Conservation (phyloP, 768 basidiomycete genomes). For the Leccinum subgranulosum region DNA sequence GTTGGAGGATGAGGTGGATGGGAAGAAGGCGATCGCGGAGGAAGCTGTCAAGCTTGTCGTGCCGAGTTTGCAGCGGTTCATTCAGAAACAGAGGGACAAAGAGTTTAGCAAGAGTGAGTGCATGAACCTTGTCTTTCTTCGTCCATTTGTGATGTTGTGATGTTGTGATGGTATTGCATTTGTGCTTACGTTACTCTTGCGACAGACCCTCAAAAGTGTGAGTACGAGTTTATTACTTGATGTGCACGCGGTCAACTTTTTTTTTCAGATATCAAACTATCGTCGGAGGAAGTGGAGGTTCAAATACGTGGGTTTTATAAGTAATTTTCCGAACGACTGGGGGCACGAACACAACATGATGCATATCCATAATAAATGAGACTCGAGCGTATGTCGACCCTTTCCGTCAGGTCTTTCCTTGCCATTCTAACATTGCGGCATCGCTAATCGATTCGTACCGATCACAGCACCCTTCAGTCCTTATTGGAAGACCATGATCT, state of each 20-base stretch:
- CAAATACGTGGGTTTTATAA: constrained; percentile 65
- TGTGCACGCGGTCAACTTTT: constrained; percentile 9
- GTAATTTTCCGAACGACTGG: constrained; percentile 1
- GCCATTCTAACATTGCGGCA: too few relatives aligned
- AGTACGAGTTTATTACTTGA: constrained; percentile 13
- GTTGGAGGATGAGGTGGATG: constrained; percentile 66
- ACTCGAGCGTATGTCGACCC: background rate
- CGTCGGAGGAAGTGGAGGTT: constrained; percentile 68
- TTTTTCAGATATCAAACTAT: constrained; percentile 72
- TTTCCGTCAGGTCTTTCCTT: too few relatives aligned
- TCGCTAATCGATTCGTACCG: background rate
- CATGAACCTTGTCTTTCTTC: constrained; percentile 3
- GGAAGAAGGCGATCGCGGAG: constrained; percentile 57
- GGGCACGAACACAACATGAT: background rate
- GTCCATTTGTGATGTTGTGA: background rate
- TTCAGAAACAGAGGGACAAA: constrained; percentile 72
- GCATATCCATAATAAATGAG: background rate
- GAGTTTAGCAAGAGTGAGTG: constrained; percentile 80
- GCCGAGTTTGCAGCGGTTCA: constrained; percentile 70
- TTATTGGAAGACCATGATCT: background rate
- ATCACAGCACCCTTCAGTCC: background rate
- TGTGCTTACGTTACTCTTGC: background rate
- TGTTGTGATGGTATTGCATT: background rate
- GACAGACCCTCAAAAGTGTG: constrained; percentile 54
- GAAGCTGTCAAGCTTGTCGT: constrained; percentile 77